Conservation (phyloP, 2,329 filamentous ascomycete species). For the Tolypocladium pustulatum region DNA sequence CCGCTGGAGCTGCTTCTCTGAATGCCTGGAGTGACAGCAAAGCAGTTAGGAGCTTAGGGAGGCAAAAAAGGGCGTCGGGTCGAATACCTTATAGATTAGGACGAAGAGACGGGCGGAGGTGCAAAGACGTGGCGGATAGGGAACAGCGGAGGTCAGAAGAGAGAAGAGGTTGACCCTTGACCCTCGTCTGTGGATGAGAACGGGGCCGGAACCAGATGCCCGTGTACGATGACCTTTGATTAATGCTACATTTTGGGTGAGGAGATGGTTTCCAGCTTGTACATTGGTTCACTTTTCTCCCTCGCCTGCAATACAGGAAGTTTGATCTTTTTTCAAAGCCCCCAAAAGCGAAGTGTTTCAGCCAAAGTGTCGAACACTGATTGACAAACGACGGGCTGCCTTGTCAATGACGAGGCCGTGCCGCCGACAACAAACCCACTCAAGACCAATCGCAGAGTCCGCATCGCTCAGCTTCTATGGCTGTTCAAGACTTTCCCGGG, state of each 20-base stretch:
- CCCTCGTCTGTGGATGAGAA: slow-evolving; percentile 9
- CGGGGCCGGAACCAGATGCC: slow-evolving; percentile 21
- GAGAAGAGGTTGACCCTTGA: slow-evolving; percentile 1
- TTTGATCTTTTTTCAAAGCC: slow-evolving; percentile 2
- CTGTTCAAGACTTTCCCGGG: neutral
- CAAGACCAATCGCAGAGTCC: neutral
- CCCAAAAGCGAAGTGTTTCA: neutral
- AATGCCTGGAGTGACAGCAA: slow-evolving; percentile 10
- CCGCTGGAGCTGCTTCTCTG: slow-evolving; percentile 89
- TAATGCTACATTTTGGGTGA: slow-evolving; percentile 25
- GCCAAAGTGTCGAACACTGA: neutral
- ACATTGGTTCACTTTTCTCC: slow-evolving; percentile 14
- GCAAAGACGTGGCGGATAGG: neutral
- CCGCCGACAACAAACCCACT: neutral
- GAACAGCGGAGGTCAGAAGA: neutral
- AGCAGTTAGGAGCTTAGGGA: neutral
- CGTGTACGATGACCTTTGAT: slow-evolving; percentile 32
- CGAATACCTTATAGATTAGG: slow-evolving; percentile 8
- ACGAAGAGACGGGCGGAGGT: neutral
- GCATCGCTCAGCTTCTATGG: neutral
- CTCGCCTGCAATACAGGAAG: slow-evolving; percentile 9
- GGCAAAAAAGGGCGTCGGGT: slow-evolving; percentile 3
- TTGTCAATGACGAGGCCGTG: neutral
- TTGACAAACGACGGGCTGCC: neutral
- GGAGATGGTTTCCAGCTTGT: slow-evolving; percentile 16